Evolutionary conservation across 2,329 filamentous ascomycete species (phyloP), one percentile per base, ranked within the genome.

Genomic region (Colletotrichum liriopes): DNA sequence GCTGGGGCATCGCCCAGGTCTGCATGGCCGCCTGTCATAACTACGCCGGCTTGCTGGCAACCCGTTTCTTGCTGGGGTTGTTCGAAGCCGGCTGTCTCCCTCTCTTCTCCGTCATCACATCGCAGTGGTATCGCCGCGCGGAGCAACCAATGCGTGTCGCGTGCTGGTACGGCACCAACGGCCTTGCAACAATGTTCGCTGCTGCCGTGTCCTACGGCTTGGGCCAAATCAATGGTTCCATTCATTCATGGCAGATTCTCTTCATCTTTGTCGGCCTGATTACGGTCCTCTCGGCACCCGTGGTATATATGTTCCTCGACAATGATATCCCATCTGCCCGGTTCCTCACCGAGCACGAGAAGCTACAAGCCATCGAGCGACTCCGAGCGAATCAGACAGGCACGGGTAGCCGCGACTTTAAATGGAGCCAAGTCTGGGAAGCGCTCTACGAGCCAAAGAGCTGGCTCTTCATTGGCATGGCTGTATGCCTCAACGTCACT

Each of bases 321-420:
- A 87, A 88, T 77, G 89, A 91, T 74, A 86, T 92, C 23, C 78
- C 85, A 0, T 86, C 87, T 0, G 87, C 87, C 0, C 60, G 87
- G 18, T 89, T 88, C 69, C 77, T 96, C 35, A 92, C 84, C 9
- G 87, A 92, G 64, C 86, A 90, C 56, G 93, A 96, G 75, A 89
- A 90, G 16, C 79, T 90, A 0, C 85, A 94, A 52, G 92, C 92
- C 0, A 84, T 95, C 35, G 93, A 94, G 74, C 87, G 93, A 0
- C 89, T 96, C 7, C 86, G 93, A 0, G 86, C 90, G 29, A 96
- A 96, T 76, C 90, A 94, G 78, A 93, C 93, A 72, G 93, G 93
- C 0, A 91, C 93, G 20, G 92, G 91, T 1, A 93, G 90, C 73
- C 90, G 91, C 74, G 87, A 93, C 73, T 93, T 92, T 81, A 93